These are phyloP conservation scores for Murraya koenigii DNA, from an alignment of 345 rosid species.

Conservation along the genomic window DNA sequence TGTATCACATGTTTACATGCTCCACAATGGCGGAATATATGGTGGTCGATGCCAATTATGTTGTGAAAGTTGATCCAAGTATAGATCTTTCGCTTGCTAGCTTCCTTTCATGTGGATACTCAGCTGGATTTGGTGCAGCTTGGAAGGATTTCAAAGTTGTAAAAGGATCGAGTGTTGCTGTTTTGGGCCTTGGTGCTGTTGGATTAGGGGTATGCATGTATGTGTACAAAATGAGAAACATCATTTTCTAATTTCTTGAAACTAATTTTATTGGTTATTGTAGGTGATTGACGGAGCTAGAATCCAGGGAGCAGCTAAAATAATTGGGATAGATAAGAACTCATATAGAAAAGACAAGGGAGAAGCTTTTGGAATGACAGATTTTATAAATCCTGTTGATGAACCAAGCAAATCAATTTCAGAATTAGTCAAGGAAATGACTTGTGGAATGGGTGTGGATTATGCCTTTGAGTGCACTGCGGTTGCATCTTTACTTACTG, in stretches of 20 bases:
- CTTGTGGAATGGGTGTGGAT: constrained; percentile 53
- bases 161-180: constrained; percentile 53
- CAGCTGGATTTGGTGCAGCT: constrained; percentile 76
- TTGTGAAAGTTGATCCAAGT: constrained; percentile 43
- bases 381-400: constrained; percentile 59
- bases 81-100: constrained; percentile 42
- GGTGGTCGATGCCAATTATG: constrained; percentile 43
- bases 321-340: constrained; percentile 68
- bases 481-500: constrained; percentile 26
- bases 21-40: constrained; percentile 71
- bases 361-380: constrained; percentile 46
- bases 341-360: constrained; percentile 33
- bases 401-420: constrained; percentile 34
- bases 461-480: constrained; percentile 70
- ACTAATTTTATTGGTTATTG: background rate
- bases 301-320: constrained; percentile 47
- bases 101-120: constrained; percentile 62
- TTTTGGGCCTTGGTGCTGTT: constrained; percentile 76
- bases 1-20: constrained; percentile 47
- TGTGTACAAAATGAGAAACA: too few species aligned
- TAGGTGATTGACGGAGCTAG: constrained; percentile 63
- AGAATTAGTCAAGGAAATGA: constrained; percentile 40
- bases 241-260: too few species aligned
- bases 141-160: constrained; percentile 62
- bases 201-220: constrained; percentile 55